Evolutionary conservation across 192 early-diverging fungal genomes (phyloP).

Genomic region (Entomortierella parvispora): DNA sequence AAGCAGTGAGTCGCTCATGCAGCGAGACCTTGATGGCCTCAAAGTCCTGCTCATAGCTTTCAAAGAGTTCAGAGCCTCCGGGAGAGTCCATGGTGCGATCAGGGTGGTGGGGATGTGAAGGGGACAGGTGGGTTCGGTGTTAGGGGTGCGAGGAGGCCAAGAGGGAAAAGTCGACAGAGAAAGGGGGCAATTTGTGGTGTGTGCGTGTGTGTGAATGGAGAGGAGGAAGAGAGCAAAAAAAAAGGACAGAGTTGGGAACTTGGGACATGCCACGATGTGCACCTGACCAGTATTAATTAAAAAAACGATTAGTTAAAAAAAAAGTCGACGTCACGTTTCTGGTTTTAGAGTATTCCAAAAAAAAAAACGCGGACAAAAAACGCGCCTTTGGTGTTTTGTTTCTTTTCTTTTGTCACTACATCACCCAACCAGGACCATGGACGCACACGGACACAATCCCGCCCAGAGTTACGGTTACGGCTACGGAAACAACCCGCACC

Average conservation of each 20-base stretch:
- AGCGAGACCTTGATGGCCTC: conserved; percentile 68
- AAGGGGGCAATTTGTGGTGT: not conserved
- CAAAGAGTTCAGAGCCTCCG: conserved; percentile 82
- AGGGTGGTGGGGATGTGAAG: not conserved
- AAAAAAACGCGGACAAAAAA: not conserved
- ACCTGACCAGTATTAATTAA: not conserved
- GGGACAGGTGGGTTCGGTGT: not conserved
- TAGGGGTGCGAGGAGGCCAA: not conserved
- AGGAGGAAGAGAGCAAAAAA: not conserved
- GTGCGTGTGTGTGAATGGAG: conserved; percentile 1
- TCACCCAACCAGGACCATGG: not conserved
- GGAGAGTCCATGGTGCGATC: conserved; percentile 40
- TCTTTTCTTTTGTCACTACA: not conserved
- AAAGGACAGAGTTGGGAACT: not conserved
- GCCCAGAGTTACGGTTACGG: conserved; percentile 1
- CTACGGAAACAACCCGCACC: not conserved
- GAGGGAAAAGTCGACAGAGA: conserved; percentile 1
- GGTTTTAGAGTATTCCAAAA: not conserved
- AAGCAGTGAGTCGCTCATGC: conserved; percentile 60
- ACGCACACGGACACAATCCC: conserved; percentile 1
- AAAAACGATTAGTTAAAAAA: not conserved
- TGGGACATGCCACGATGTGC: not conserved
- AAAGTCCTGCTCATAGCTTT: conserved; percentile 91
- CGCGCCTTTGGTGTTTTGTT: not conserved
- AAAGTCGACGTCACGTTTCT: conserved; percentile 1